Evolutionary conservation across 352 stramenopile genomes (phyloP), one percentile per base, ranked within the genome.

Genomic region (Pythium oligandrum): DNA sequence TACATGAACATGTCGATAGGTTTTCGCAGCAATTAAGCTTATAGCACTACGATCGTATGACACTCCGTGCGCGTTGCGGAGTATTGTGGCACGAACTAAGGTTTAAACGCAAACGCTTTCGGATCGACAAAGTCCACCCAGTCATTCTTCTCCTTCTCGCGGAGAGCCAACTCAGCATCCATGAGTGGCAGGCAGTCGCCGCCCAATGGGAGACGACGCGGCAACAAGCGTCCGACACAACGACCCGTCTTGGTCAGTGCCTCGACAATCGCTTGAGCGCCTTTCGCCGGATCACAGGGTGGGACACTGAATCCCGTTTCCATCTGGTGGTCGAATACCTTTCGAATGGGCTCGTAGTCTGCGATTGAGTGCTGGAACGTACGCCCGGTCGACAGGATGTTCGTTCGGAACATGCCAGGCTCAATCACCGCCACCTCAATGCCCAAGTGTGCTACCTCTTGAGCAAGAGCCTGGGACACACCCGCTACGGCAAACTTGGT

Each of bases 401-500:
- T 40, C n/a, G 52, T 58, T n/a, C 34, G 31, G 42, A 58, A 58
- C 32, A 44, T 17, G 40, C 52, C 52, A 3, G 38, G 52, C 5
- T 51, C 52, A 39, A 58, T 35, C 12, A 32, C 5, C 4, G 44
- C 52, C 9, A 58, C 52, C 11, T 53, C 12, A 40, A 79, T 79
- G 37, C 53, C 51, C 26, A 79, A 64, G 9, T 59, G 52, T 44
- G 63, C 57, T 0, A 79, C 51, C 43, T 79, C 70, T 30, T 50
- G 40, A 7, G 54, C 59, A 26, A 79, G 42, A 5, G 64, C 57
- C 55, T 76, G 33, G 0, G 67, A 64, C 26, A 79, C 48, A 10
- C 66, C 66, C 3, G 67, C 70, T 1, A 76, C 44, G 4, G 70
- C 70, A 51, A 76, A 75, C 11, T 79, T 79, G 5, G 66, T 66